Evolutionary conservation across 768 basidiomycete species (phyloP), one percentile per base, ranked within the genome.

Genomic region (Sarcodon aspratus): DNA sequence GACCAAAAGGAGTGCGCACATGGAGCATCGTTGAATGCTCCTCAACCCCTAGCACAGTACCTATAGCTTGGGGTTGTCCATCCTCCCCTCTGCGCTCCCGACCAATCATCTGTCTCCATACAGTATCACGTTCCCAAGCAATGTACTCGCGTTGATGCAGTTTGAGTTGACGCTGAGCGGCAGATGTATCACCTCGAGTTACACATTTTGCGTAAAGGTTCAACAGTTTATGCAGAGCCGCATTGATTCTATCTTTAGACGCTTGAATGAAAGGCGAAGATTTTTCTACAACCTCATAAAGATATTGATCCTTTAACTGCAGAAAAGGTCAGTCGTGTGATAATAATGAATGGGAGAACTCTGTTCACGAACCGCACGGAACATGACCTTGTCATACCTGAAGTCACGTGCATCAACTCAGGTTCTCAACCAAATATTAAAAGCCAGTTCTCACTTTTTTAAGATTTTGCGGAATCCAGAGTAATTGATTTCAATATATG

Each of bases 71-170:
- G 12, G 54, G 47, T 40, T 21, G 48, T 46, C 43, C 54, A 46
- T 47, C 60, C 36, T 80, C 78, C 13, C 89, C 86, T 4, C 79
- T 74, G 31, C 89, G 76, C 56, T 89, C 86, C 36, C 79, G 76
- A 2, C 80, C 83, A 51, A 96, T 86, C 92, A 96, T 94, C 63
- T 90, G 85, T 21, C 91, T 75, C 96, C 96, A 99, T 10, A 98
- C 85, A 1, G 96, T 99, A 59, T 98, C 93, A 33, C 96, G 79
- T 59, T 98, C 95, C 82, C 94, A 95, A 3, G 95, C 94, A 53
- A 95, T 86, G 60, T 91, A 85, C 64, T 97, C 93, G 15, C 91
- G 80, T 49, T 94, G 82, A 61, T 94, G 81, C 12, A 91, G 72
- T 53, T 81, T 80, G 42, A 99, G 76, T 60, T 95, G 88, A 54